phyloP scores from a whole-genome alignment of 768 basidiomycete species.

The Strobilomyces echinocephalus region DNA sequence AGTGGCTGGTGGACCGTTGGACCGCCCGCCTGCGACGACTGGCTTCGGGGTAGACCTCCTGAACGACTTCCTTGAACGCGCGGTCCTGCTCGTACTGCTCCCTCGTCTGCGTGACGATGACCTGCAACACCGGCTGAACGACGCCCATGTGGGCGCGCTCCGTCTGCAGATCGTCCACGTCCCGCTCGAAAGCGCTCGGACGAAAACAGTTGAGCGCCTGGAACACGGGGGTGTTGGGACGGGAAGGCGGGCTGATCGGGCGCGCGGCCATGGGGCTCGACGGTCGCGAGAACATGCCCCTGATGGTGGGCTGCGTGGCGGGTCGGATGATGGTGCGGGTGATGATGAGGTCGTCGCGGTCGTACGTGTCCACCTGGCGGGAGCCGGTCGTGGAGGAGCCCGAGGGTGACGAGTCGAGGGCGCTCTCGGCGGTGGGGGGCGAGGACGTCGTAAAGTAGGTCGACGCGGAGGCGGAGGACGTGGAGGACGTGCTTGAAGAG shows the following conservation, averaged over 20 bases:
- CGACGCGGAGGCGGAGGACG: slow-evolving; percentile 16
- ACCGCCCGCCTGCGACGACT: slow-evolving; percentile 14
- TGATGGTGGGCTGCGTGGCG: slow-evolving; percentile 20
- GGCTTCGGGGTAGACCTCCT: slow-evolving; percentile 27
- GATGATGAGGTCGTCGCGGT: slow-evolving; percentile 30
- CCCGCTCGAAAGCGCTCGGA: slow-evolving; percentile 30
- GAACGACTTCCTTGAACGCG: slow-evolving; percentile 29
- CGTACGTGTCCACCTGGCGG: slow-evolving; percentile 22
- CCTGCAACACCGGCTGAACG: slow-evolving; percentile 26
- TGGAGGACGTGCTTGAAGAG: slow-evolving; percentile 5
- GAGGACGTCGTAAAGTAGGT: slow-evolving; percentile 22
- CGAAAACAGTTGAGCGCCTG: slow-evolving; percentile 34
- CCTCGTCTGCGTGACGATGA: slow-evolving; percentile 32
- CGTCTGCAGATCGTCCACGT: slow-evolving; percentile 25
- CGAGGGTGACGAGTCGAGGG: slow-evolving; percentile 1
- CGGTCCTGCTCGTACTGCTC: slow-evolving; percentile 31
- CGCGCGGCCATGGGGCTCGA: slow-evolving; percentile 29
- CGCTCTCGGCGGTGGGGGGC: slow-evolving; percentile 9
- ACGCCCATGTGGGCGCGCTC: slow-evolving; percentile 12
- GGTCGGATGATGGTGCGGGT: slow-evolving; percentile 39
- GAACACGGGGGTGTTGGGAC: slow-evolving; percentile 20
- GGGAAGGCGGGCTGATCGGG: slow-evolving; percentile 22
- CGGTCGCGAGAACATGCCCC: slow-evolving; percentile 27
- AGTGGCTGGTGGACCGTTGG: background rate
- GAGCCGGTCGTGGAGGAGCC: slow-evolving; percentile 7